Conservation (phyloP, 805 yeast species). For the Candida coleopterorum region DNA sequence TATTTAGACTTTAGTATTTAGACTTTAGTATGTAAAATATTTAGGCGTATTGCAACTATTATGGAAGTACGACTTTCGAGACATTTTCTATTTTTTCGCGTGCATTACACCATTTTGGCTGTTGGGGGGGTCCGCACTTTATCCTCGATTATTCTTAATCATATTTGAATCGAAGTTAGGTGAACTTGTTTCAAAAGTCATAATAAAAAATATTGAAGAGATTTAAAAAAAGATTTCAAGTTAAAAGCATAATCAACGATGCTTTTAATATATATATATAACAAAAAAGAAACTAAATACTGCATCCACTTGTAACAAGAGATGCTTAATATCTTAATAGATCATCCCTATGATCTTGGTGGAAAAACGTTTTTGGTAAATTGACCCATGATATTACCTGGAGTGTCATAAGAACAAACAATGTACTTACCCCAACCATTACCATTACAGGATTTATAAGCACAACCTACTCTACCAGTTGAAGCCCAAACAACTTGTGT, state of each 20-base stretch:
- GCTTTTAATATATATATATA: too few species aligned
- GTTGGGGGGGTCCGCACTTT: too few species aligned
- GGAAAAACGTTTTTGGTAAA: conserved; percentile 14
- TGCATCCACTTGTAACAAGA: neutral
- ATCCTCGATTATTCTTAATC: too few species aligned
- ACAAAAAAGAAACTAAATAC: neutral
- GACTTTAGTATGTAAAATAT: too few species aligned
- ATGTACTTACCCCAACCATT: conserved; percentile 50
- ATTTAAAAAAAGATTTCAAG: neutral
- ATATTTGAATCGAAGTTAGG: too few species aligned
- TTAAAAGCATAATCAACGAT: neutral
- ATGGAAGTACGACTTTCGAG: too few species aligned
- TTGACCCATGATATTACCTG: conserved; percentile 63
- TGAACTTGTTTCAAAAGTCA: too few species aligned
- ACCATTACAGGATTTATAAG: conserved; percentile 52
- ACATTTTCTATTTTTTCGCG: too few species aligned
- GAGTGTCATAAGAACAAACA: conserved; percentile 69
- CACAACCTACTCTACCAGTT: conserved; percentile 67
- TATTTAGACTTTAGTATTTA: too few species aligned
- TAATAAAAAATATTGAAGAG: too few species aligned
- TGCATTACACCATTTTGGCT: too few species aligned
- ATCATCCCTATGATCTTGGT: neutral
- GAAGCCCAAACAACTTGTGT: conserved; percentile 75
- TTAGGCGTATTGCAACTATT: too few species aligned
- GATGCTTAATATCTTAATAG: neutral